Conservation (phyloP, 768 basidiomycete species). For the Psilocybe sp. region DNA sequence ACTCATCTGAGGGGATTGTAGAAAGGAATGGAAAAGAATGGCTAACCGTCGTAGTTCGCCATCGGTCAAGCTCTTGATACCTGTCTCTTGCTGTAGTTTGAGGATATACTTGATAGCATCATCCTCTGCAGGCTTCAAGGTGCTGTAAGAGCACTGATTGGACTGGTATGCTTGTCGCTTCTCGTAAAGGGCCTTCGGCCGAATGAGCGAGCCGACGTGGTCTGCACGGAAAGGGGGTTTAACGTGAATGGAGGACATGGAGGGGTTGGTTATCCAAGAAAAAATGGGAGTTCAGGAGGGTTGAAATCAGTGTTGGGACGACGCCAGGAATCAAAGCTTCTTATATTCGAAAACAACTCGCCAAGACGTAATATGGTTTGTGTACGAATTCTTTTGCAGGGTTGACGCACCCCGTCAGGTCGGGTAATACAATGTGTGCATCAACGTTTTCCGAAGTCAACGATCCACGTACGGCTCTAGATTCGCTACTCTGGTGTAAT, state of each 20-base stretch:
- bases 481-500: slow-evolving; percentile 4
- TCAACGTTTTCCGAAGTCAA: no score
- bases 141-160: slow-evolving; percentile 36
- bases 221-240: slow-evolving; percentile 47
- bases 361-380: slow-evolving; percentile 14
- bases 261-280: slow-evolving; percentile 13
- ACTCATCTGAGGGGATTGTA: slow-evolving; percentile 2
- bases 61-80: slow-evolving; percentile 61
- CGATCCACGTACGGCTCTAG: slow-evolving; percentile 1
- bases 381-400: not conserved
- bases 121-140: slow-evolving; percentile 48
- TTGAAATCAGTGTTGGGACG: no score
- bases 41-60: slow-evolving; percentile 48
- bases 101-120: slow-evolving; percentile 52
- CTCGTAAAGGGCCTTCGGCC: slow-evolving; percentile 47
- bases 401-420: not conserved
- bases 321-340: slow-evolving; percentile 17
- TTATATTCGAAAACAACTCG: slow-evolving; percentile 23
- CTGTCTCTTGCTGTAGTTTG: slow-evolving; percentile 49
- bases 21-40: not conserved
- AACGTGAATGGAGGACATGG: slow-evolving; percentile 22
- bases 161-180: slow-evolving; percentile 43
- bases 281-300: slow-evolving; percentile 8
- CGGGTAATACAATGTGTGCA: no score
- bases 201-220: slow-evolving; percentile 61